Evolutionary conservation across 2,329 filamentous ascomycete genomes (phyloP), one percentile per base, ranked within the genome.

Genomic region (Talaromyces sp.): DNA sequence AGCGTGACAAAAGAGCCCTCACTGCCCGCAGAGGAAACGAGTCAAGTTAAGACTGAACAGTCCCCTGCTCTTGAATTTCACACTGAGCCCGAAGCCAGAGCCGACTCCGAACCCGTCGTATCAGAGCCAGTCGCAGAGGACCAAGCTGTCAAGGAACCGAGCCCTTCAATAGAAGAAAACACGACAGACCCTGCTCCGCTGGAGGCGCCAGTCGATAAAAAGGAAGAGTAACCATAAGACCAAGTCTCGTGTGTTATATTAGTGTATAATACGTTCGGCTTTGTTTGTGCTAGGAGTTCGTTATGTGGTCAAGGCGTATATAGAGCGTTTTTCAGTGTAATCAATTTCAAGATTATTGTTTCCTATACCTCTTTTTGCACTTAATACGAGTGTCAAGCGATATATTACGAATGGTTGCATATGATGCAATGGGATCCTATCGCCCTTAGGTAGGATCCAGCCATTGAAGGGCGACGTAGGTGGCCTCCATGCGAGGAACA

Each of bases 1-100:
- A 81, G 81, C 63, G 68, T 82, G 47, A 68, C 62, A 14, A 56
- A 66, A 16, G 57, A 67, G 24, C 16, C 64, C 35, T 31, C 49
- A 13, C 56, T 11, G 8, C 47, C 49, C 5, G 13, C 39, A 14
- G 49, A 61, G 35, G 35, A 41, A 11, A 41, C 10, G 16, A 35
- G 35, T 16, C 33, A 60, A 45, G 27, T 57, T 14, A 60, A 61
- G 35, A 47, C 33, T 6, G 57, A 59, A 27, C 39, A 41, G 50
- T 16, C 62, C 11, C 49, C 37, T n/a, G 62, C 33, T 14, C 16
- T 13, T 50, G 54, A 24, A 10, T 35, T n/a, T 52, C 60, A 22
- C 3, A 22, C 47, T 7, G 52, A 35, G 22, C 31, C 39, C n/a
- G 47, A 19, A 54, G 39, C 13, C 14, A 49, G 43, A 11, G n/a